Evolutionary conservation across 179 eudicot species (phyloP).

Genomic region (Pouteria campechiana): DNA sequence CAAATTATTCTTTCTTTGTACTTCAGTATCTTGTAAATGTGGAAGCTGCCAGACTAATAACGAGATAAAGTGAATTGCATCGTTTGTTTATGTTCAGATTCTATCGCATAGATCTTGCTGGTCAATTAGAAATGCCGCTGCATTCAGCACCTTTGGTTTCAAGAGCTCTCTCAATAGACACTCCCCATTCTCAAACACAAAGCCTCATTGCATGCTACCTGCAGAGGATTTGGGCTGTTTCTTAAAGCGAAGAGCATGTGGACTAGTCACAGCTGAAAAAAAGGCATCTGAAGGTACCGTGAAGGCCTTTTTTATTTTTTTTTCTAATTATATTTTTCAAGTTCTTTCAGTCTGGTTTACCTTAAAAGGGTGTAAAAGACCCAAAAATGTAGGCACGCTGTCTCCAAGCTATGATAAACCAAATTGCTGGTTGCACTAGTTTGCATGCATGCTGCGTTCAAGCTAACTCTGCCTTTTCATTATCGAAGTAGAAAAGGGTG

Average conservation of each 20-base stretch:
- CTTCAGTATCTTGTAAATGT: no score
- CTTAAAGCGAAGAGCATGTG: conserved; percentile 86
- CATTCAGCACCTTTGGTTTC: conserved; percentile 29
- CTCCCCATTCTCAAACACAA: conserved; percentile 14
- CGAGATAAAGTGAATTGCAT: no score
- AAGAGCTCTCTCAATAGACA: conserved; percentile 30
- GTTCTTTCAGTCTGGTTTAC: neutral
- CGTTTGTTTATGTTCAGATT: conserved; percentile 30
- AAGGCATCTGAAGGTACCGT: conserved; percentile 73
- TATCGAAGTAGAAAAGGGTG: no score
- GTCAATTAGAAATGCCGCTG: conserved; percentile 40
- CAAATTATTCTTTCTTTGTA: no score
- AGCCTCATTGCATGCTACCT: conserved; percentile 35
- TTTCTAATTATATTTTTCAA: no score
- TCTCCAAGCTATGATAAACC: no score
- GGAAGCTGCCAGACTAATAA: no score
- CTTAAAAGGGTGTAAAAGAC: no score
- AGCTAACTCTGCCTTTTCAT: no score
- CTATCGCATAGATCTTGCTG: conserved; percentile 48
- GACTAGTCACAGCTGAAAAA: conserved; percentile 94
- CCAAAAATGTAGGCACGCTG: neutral
- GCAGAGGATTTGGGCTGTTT: conserved; percentile 29
- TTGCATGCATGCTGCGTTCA: no score
- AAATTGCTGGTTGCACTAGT: no score
- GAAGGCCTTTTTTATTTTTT: no score